Evolutionary conservation across 2,329 filamentous ascomycete genomes (phyloP).

Genomic region (Leptoxyphium fumago): DNA sequence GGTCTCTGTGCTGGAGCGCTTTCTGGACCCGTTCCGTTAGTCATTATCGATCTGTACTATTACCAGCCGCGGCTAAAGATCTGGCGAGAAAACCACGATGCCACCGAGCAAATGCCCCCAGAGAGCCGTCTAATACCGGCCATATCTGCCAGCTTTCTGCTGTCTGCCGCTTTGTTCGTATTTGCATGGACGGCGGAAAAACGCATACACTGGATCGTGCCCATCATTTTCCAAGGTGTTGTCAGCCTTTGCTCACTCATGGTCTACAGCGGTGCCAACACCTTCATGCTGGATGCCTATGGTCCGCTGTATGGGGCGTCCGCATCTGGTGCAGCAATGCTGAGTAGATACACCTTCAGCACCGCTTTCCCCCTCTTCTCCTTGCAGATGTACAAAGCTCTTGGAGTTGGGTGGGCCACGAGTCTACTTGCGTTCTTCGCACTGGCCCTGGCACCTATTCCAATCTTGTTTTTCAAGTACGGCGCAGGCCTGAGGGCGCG

Average conservation of each 20-base stretch:
- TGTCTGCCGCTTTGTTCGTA: constrained; percentile 53
- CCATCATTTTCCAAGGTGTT: constrained; percentile 35
- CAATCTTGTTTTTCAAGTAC: constrained; percentile 55
- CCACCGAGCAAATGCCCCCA: constrained; percentile 39
- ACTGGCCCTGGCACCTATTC: constrained; percentile 56
- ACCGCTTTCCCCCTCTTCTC: constrained; percentile 71
- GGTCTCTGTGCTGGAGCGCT: constrained; percentile 56
- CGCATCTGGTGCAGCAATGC: constrained; percentile 61
- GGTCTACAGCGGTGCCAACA: constrained; percentile 51
- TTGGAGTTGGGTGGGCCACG: constrained; percentile 61
- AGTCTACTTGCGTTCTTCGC: constrained; percentile 61
- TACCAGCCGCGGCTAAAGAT: constrained; percentile 33
- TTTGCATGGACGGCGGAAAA: constrained; percentile 54
- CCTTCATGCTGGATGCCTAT: constrained; percentile 43
- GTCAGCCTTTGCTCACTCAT: constrained; percentile 48
- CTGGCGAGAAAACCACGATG: constrained; percentile 26
- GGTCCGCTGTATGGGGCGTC: constrained; percentile 60
- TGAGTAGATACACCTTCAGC: constrained; percentile 63
- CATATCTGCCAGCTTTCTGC: constrained; percentile 45
- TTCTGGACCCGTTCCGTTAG: constrained; percentile 35
- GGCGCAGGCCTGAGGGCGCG: constrained; percentile 9
- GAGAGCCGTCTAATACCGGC: constrained; percentile 50
- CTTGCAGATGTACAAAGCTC: constrained; percentile 40
- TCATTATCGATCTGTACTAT: constrained; percentile 34
- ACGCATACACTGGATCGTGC: constrained; percentile 41